Evolutionary conservation across 2,329 filamentous ascomycete species (phyloP).

Genomic region (Chaetomium globosum): DNA sequence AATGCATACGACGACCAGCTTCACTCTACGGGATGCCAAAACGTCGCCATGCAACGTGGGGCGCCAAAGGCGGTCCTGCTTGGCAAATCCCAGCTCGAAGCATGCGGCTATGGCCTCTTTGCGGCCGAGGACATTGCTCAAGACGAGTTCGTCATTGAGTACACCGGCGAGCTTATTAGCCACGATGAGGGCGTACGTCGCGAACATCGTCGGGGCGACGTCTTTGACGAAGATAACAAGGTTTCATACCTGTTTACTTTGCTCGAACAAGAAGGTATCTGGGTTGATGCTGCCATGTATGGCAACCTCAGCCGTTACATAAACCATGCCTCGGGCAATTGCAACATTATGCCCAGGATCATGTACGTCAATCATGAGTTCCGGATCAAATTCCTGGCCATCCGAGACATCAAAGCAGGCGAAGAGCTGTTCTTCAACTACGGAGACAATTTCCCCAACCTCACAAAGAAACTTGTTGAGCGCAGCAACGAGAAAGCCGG

Average conservation of each 20-base stretch:
- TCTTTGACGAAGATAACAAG: conserved; percentile 64
- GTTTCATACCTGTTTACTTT: conserved; percentile 67
- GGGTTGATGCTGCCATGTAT: conserved; percentile 74
- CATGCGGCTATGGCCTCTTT: conserved; percentile 75
- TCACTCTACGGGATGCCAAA: conserved; percentile 66
- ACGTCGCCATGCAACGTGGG: conserved; percentile 71
- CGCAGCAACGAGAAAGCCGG: conserved; percentile 36
- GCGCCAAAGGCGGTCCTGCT: conserved; percentile 66
- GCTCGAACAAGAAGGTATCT: conserved; percentile 62
- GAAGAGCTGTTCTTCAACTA: conserved; percentile 85
- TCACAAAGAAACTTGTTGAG: conserved; percentile 57
- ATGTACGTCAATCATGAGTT: conserved; percentile 74
- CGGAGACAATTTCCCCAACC: conserved; percentile 67
- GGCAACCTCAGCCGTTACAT: conserved; percentile 84
- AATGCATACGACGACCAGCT: conserved; percentile 63
- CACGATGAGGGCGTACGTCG: conserved; percentile 70
- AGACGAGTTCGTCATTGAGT: conserved; percentile 78
- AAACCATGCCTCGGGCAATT: conserved; percentile 70
- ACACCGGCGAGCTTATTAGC: conserved; percentile 75
- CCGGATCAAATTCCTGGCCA: conserved; percentile 73
- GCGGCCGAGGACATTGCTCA: conserved; percentile 66
- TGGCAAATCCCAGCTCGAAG: conserved; percentile 68
- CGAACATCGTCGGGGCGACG: conserved; percentile 61
- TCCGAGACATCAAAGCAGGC: conserved; percentile 66
- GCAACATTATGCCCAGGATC: conserved; percentile 66